phyloP scores from a whole-genome alignment of 2,329 filamentous ascomycete species.

The Talaromyces sp. region DNA sequence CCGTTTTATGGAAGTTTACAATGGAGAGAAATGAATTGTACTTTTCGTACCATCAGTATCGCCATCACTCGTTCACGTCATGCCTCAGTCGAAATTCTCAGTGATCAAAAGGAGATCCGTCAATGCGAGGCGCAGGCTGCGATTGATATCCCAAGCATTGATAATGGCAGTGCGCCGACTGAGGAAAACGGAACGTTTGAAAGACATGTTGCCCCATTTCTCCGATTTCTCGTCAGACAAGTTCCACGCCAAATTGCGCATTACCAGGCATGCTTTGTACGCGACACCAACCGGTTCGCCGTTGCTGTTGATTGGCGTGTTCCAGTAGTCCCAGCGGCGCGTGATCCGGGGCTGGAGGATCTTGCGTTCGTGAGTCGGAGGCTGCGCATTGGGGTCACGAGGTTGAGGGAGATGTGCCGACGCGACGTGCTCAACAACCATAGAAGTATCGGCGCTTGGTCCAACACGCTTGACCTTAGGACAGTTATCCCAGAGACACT shows the following conservation, averaged over 20 bases:
- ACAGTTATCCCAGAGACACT: constrained; percentile 36
- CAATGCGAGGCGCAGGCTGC: constrained; percentile 35
- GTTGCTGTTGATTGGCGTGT: constrained; percentile 37
- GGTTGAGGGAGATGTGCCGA: constrained; percentile 33
- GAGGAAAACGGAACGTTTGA: constrained; percentile 34
- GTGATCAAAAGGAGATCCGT: constrained; percentile 39
- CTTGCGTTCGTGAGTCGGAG: constrained; percentile 29
- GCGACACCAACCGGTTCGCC: constrained; percentile 40
- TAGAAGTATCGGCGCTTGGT: constrained; percentile 28
- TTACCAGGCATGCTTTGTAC: constrained; percentile 41
- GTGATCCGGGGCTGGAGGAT: constrained; percentile 35
- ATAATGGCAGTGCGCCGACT: constrained; percentile 33
- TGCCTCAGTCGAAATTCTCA: neutral
- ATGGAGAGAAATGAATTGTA: neutral
- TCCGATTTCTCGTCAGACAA: constrained; percentile 27
- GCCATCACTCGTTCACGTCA: neutral
- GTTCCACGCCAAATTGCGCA: constrained; percentile 42
- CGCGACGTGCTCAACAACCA: constrained; percentile 37
- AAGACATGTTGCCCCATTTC: constrained; percentile 15
- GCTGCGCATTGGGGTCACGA: constrained; percentile 24
- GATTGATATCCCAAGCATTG: constrained; percentile 35
- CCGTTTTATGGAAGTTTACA: too few relatives aligned
- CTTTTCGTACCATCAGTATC: neutral
- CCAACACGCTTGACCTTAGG: constrained; percentile 25
- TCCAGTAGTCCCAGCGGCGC: constrained; percentile 35